phyloP scores from a whole-genome alignment of 2,329 filamentous ascomycete species.

The Trichoderma sp. region DNA sequence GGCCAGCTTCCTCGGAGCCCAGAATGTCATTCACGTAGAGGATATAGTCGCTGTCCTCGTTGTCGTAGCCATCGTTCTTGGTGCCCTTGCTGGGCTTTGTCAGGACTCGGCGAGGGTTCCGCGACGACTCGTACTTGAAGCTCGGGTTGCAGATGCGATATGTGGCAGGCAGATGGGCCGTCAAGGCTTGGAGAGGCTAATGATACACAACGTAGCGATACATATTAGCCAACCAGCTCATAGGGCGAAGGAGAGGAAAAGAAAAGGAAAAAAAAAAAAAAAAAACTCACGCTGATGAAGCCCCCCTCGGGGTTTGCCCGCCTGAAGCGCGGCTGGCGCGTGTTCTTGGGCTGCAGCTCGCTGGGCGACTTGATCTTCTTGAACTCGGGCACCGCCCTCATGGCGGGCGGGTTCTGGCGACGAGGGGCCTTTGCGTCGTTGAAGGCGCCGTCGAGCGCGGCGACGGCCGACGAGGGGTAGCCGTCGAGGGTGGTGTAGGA shows the following conservation, averaged over 20 bases:
- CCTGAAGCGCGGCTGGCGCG: slow-evolving; percentile 84
- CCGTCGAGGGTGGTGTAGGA: slow-evolving; percentile 69
- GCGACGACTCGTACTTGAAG: slow-evolving; percentile 98
- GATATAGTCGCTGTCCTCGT: slow-evolving; percentile 99
- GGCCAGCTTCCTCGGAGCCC: slow-evolving; percentile 94
- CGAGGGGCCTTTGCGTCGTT: slow-evolving; percentile 61
- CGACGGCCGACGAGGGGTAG: slow-evolving; percentile 72
- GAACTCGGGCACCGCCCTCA: slow-evolving; percentile 81
- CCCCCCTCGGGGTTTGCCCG: slow-evolving; percentile 95
- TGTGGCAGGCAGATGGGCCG: slow-evolving; percentile 86
- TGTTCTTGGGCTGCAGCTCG: slow-evolving; percentile 81
- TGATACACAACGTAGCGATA: too few species aligned
- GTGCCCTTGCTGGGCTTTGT: slow-evolving; percentile 98
- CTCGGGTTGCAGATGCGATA: slow-evolving; percentile 97
- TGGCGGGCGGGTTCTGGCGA: slow-evolving; percentile 51
- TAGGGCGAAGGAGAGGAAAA: background rate
- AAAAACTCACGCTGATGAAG: slow-evolving; percentile 82
- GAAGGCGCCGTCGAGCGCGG: slow-evolving; percentile 69
- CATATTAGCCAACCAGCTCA: background rate
- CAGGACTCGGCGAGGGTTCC: slow-evolving; percentile 90
- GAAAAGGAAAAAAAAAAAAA: too few species aligned
- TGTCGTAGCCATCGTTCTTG: slow-evolving; percentile 99
- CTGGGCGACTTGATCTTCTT: slow-evolving; percentile 70
- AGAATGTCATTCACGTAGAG: slow-evolving; percentile 98
- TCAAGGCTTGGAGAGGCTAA: slow-evolving; percentile 91